Conservation (phyloP, 177 flowering plant genomes). For the Vitis hybrid region DNA sequence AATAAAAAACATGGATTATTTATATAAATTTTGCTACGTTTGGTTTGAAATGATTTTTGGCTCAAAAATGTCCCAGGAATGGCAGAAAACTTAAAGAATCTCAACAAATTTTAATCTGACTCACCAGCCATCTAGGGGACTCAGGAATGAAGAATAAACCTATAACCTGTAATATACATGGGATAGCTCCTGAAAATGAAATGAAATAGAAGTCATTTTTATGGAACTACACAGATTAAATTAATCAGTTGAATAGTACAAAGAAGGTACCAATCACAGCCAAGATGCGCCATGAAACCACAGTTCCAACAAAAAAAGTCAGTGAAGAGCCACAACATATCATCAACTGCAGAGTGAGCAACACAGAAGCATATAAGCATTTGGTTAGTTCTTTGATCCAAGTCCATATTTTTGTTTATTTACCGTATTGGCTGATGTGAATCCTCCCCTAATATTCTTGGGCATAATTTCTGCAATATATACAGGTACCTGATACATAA, state of each 20-base stretch:
- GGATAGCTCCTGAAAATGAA: constrained; percentile 32
- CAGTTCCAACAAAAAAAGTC: constrained; percentile 49
- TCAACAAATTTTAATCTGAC: background rate
- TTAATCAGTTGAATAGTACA: too few relatives aligned
- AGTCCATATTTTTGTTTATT: background rate
- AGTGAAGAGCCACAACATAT: constrained; percentile 48
- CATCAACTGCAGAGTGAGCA: constrained; percentile 47
- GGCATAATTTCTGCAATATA: constrained; percentile 81
- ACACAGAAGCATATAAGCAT: background rate
- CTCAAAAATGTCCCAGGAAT: background rate
- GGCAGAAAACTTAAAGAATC: background rate
- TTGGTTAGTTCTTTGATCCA: background rate
- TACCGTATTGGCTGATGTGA: constrained; percentile 56
- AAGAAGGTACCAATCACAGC: constrained; percentile 62
- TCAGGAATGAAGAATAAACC: constrained; percentile 44
- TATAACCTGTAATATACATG: constrained; percentile 32
- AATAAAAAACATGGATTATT: too few relatives aligned
- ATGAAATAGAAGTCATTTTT: too few relatives aligned
- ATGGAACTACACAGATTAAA: background rate
- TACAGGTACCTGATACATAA: constrained; percentile 51
- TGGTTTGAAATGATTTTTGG: background rate
- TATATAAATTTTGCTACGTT: too few relatives aligned
- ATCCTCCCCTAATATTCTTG: constrained; percentile 56
- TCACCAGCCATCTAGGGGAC: constrained; percentile 55
- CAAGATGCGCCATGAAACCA: constrained; percentile 65